phyloP scores from a whole-genome alignment of 2,329 filamentous ascomycete genomes.

The Volutella citrinella region DNA sequence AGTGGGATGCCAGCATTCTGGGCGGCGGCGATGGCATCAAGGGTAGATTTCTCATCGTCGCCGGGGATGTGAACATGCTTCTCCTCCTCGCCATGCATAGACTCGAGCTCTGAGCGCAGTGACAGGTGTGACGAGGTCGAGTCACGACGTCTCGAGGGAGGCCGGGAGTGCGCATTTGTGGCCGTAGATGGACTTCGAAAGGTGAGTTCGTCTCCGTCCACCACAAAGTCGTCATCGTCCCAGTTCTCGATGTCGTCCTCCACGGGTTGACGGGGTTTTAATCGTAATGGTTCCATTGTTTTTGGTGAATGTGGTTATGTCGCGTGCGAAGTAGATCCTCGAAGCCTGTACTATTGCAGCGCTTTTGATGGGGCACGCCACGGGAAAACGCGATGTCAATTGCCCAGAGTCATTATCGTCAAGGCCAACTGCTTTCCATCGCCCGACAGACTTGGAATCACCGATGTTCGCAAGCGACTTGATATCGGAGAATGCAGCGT shows the following conservation, averaged over 20 bases:
- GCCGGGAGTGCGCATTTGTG: constrained; percentile 37
- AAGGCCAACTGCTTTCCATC: constrained; percentile 22
- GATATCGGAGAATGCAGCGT: no score
- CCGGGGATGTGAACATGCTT: constrained; percentile 82
- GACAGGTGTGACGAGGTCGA: constrained; percentile 81
- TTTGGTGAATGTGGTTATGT: constrained; percentile 10
- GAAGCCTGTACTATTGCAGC: no score
- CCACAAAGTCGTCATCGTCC: constrained; percentile 74
- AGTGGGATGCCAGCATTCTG: constrained; percentile 89
- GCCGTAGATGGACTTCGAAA: constrained; percentile 51
- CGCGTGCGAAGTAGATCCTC: constrained; percentile 10
- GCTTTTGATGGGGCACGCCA: no score
- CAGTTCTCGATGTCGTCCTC: constrained; percentile 69
- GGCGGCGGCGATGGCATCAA: constrained; percentile 83
- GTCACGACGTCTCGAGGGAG: constrained; percentile 57
- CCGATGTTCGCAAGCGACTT: no score
- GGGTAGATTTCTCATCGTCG: constrained; percentile 79
- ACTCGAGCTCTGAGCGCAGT: constrained; percentile 78
- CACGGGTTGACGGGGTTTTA: constrained; percentile 52
- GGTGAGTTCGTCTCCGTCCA: constrained; percentile 64
- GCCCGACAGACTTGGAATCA: no score
- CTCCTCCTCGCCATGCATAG: constrained; percentile 75
- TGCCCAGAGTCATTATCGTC: constrained; percentile 27
- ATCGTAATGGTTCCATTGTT: constrained; percentile 53
- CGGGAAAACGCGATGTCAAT: constrained; percentile 23